phyloP scores from a whole-genome alignment of 495 filamentous ascomycete species.

The Penicillium arizonense region DNA sequence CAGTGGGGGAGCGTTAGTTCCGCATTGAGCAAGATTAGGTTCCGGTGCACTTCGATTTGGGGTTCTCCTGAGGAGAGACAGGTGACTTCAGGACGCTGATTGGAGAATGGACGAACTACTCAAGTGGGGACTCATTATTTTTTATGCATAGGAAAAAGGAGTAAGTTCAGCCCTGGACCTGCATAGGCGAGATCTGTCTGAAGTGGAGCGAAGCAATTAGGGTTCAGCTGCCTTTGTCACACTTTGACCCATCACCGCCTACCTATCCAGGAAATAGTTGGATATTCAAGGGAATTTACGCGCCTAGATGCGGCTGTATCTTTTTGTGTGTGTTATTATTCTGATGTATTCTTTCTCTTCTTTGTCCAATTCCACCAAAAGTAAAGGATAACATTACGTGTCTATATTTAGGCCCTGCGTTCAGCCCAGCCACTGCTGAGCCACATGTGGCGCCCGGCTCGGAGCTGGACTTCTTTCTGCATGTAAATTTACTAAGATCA shows the following conservation, averaged over 20 bases:
- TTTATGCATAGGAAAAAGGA: background rate
- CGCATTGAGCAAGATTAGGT: constrained; percentile 21
- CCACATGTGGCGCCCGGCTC: constrained; percentile 7
- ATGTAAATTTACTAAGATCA: too few species aligned
- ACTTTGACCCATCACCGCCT: background rate
- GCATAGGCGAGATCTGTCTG: constrained; percentile 3
- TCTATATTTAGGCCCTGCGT: background rate
- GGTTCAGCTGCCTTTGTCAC: constrained; percentile 9
- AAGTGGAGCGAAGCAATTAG: constrained; percentile 4
- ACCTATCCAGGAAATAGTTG: too few species aligned
- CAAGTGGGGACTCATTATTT: constrained; percentile 2
- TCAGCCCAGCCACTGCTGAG: constrained; percentile 10
- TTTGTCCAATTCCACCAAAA: too few species aligned
- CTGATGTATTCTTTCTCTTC: too few species aligned
- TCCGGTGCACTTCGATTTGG: constrained; percentile 14
- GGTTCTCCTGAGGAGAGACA: constrained; percentile 3
- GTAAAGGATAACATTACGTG: too few species aligned
- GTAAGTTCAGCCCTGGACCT: constrained; percentile 10
- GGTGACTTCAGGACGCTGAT: constrained; percentile 9
- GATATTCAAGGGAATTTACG: too few species aligned
- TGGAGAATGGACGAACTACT: constrained; percentile 16
- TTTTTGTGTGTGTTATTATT: too few species aligned
- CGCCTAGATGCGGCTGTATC: too few species aligned
- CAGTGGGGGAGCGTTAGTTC: constrained; percentile 6
- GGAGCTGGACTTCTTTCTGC: background rate